Conservation (phyloP, 805 yeast genomes). For the Danielia reshetovae region DNA sequence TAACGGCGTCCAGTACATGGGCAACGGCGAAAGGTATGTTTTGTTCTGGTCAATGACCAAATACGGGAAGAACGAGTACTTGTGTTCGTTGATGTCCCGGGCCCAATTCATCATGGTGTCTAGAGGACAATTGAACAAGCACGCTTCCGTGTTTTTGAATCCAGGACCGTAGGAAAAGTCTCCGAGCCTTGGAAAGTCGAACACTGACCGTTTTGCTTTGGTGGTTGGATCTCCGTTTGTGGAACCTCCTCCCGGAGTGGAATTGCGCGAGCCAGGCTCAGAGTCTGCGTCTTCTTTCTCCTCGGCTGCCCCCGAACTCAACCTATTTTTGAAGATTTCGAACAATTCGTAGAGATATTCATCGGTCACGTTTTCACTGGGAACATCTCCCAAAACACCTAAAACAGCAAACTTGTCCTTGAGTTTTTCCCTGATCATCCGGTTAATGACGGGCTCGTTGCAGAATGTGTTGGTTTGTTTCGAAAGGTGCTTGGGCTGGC, state of each 20-base stretch:
- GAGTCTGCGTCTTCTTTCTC: constrained; percentile 1
- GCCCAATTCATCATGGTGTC: constrained; percentile 12
- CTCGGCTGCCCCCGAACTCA: constrained; percentile 6
- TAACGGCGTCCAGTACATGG: constrained; percentile 39
- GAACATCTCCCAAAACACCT: constrained; percentile 34
- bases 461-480: constrained; percentile 19
- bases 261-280: background rate
- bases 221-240: background rate
- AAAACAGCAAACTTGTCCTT: constrained; percentile 30
- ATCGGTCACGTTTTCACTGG: constrained; percentile 24
- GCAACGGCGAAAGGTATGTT: constrained; percentile 29
- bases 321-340: constrained; percentile 27
- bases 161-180: constrained; percentile 9
- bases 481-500: constrained; percentile 12
- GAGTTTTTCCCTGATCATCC: constrained; percentile 30
- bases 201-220: constrained; percentile 4
- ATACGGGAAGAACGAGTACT: constrained; percentile 24
- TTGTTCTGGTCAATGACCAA: constrained; percentile 22
- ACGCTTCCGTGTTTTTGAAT: background rate
- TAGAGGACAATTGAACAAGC: constrained; percentile 5
- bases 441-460: constrained; percentile 28
- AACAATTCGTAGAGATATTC: constrained; percentile 29
- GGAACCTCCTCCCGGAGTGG: background rate
- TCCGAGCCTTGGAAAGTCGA: constrained; percentile 10
- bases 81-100: constrained; percentile 14